Conservation (phyloP, 345 rosid genomes). For the Citrus cavaleriei region DNA sequence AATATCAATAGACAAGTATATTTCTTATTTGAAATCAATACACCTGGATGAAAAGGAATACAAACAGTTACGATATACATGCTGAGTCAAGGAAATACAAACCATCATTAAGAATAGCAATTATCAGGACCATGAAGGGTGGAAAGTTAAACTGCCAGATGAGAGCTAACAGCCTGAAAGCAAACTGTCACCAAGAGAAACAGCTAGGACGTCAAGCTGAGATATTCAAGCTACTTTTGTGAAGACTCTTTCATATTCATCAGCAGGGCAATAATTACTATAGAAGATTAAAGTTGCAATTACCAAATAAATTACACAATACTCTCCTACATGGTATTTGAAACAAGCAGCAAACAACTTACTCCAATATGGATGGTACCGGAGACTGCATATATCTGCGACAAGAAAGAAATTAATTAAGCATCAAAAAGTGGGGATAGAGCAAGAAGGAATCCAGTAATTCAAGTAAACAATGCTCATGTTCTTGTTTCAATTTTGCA, state of each 20-base stretch:
- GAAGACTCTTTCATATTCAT: not conserved
- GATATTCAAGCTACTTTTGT: not conserved
- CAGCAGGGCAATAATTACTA: not conserved
- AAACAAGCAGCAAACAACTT: constrained; percentile 18
- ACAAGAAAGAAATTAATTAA: constrained; percentile 6
- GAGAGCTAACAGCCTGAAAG: constrained; percentile 62
- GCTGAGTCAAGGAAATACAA: constrained; percentile 5
- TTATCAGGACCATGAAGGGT: constrained; percentile 64
- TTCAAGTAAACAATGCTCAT: not conserved
- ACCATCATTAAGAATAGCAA: constrained; percentile 60
- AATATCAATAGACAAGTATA: not conserved
- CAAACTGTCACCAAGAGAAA: constrained; percentile 37
- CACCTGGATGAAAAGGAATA: no score
- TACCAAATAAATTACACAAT: not conserved
- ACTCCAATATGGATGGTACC: constrained; percentile 85
- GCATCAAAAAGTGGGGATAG: not conserved
- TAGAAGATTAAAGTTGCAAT: not conserved
- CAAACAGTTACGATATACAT: no score
- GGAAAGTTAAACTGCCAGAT: constrained; percentile 69
- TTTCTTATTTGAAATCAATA: no score
- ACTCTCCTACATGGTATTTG: not conserved
- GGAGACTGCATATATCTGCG: constrained; percentile 86
- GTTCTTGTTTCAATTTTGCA: no score
- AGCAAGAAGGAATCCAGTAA: constrained; percentile 8
- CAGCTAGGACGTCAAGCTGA: not conserved